Conservation (phyloP, 2,329 filamentous ascomycete genomes). For the Neopestalotiopsis sp. region DNA sequence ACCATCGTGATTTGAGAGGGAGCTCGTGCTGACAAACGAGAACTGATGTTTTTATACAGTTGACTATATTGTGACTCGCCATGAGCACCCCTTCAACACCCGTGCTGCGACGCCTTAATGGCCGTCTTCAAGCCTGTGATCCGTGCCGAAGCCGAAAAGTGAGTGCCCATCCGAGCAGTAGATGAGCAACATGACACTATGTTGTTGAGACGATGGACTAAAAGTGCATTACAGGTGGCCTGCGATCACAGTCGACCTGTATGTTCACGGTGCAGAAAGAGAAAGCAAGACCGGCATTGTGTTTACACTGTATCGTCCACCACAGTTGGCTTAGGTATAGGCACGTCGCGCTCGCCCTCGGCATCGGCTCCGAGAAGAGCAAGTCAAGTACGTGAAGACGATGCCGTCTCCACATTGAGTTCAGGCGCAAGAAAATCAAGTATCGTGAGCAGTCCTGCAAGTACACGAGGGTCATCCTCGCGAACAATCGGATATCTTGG, state of each 20-base stretch:
- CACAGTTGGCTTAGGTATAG: conserved; percentile 6
- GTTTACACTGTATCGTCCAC: conserved; percentile 38
- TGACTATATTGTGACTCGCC: neutral
- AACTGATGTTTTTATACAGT: neutral
- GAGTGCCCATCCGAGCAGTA: neutral
- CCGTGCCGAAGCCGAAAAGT: conserved; percentile 22
- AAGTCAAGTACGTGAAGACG: neutral
- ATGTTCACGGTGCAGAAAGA: conserved; percentile 45
- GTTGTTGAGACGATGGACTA: neutral
- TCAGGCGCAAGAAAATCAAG: neutral
- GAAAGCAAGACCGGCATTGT: conserved; percentile 36
- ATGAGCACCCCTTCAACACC: conserved; percentile 8
- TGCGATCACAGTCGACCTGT: conserved; percentile 48
- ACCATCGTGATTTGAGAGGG: neutral
- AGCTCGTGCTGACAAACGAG: neutral
- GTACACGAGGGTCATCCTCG: conserved; percentile 21
- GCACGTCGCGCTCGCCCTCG: conserved; percentile 13
- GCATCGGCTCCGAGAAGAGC: conserved; percentile 16
- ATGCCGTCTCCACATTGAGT: neutral
- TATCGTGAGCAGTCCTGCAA: conserved; percentile 23
- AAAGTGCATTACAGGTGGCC: conserved; percentile 37
- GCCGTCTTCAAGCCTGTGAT: conserved; percentile 23
- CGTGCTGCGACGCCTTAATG: conserved; percentile 19
- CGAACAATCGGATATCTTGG: conserved; percentile 23
- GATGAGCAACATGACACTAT: neutral